phyloP scores from a whole-genome alignment of 257 asterid species.

The Solanum dulcamara region DNA sequence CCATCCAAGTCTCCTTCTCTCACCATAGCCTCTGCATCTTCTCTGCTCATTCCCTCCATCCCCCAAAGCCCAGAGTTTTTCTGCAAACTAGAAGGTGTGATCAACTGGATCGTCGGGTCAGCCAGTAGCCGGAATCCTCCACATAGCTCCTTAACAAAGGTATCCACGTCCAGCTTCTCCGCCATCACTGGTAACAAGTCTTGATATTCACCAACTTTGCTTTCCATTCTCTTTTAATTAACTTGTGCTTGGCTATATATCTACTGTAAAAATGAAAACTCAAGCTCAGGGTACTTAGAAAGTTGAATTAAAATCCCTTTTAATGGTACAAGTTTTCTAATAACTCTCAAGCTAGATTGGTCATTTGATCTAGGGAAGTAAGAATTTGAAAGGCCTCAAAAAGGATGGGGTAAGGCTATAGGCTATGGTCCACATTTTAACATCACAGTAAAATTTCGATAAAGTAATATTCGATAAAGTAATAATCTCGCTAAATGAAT shows the following conservation, averaged over 20 bases:
- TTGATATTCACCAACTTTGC: slow-evolving; percentile 17
- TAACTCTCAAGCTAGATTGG: background rate
- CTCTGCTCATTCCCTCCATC: slow-evolving; percentile 47
- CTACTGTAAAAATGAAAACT: background rate
- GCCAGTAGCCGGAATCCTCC: slow-evolving; percentile 25
- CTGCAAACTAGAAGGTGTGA: slow-evolving; percentile 43
- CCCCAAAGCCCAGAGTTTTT: slow-evolving; percentile 38
- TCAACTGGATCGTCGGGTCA: background rate
- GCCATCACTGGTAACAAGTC: slow-evolving; percentile 58
- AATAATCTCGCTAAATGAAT: too few species aligned
- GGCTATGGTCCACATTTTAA: background rate
- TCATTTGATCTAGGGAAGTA: too few species aligned
- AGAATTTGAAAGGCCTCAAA: background rate
- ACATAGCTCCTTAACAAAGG: slow-evolving; percentile 24
- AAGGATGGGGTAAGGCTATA: background rate
- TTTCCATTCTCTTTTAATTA: slow-evolving; percentile 4
- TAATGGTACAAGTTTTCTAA: background rate
- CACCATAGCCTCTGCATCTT: slow-evolving; percentile 59
- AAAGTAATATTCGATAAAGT: too few species aligned
- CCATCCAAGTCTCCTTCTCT: slow-evolving; percentile 63
- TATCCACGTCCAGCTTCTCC: background rate
- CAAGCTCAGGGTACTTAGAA: background rate
- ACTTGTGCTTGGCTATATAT: background rate
- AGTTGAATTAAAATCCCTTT: background rate
- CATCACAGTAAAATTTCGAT: too few species aligned